Evolutionary conservation across 2,329 filamentous ascomycete genomes (phyloP), one percentile per base, ranked within the genome.

Genomic region (Thyridium curvatum): DNA sequence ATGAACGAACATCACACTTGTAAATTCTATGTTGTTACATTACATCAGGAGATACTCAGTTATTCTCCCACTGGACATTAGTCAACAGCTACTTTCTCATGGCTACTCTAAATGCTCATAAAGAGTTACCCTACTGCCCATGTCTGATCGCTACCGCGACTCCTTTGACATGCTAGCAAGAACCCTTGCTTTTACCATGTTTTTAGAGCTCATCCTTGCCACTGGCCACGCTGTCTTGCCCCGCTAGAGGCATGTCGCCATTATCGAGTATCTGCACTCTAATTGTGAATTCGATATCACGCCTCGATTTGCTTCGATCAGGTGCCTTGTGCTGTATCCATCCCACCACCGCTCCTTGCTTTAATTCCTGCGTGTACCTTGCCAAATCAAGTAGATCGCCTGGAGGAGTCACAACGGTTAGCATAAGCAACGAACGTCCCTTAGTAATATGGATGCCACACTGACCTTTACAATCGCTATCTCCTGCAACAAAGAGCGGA

Each of bases 401-500:
- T 61, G 32, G 16, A 14, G 5, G 7, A 31, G 1, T 26, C n/a
- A 10, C 21, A 32, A 12, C 3, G 2, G 8, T 14, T 9, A 28
- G 30, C 14, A 12, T 35, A 17, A 30, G 18, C 12, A 12, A 3
- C 28, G 9, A 28, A 12, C 17, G 13, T 12, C 10, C 18, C 10
- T 10, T 10, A 34, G 3, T 7, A 13, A 5, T 29, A 26, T 30
- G 10, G 28, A 33, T 31, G 33, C 10, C 10, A n/a, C 13, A 54
- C 59, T 49, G 44, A 66, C 66, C 65, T 41, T 64, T 58, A 48
- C 71, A 74, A 18, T 56, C 51, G 29, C 57, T 66, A 30, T 58
- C 66, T 7, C 46, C 47, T 1, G 69, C 69, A 1, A 69, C 62
- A 67, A 68, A 75, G 4, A 75, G 55, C 28, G 71, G 72, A 34